Conservation (phyloP, 495 filamentous ascomycete species). For the Umbilicaria muhlenbergii region DNA sequence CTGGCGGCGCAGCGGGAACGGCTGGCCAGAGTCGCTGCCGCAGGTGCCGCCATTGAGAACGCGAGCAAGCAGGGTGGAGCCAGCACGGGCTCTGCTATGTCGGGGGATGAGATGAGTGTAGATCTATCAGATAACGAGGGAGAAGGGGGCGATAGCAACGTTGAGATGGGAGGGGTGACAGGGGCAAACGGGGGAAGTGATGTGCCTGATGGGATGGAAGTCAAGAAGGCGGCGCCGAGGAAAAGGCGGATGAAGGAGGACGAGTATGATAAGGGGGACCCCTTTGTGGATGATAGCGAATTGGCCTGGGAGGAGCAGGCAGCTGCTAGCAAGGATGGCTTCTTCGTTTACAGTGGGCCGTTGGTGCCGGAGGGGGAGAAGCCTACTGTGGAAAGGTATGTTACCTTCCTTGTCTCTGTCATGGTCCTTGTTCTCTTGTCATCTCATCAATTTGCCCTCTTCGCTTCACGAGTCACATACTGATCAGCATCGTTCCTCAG, state of each 20-base stretch:
- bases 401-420: constrained; percentile 13
- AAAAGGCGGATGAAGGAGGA: constrained; percentile 82
- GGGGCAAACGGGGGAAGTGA: constrained; percentile 27
- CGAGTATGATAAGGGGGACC: constrained; percentile 91
- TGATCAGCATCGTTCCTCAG: constrained; percentile 29
- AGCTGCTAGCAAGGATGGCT: constrained; percentile 80
- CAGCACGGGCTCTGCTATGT: constrained; percentile 4
- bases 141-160: constrained; percentile 56
- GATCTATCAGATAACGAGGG: constrained; percentile 37
- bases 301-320: constrained; percentile 92
- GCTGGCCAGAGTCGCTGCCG: constrained; percentile 67
- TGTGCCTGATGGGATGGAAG: constrained; percentile 42
- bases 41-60: constrained; percentile 64
- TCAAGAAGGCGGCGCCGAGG: constrained; percentile 47
- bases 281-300: constrained; percentile 95
- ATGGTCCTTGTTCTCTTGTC: background rate
- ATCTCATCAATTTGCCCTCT: background rate
- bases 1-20: constrained; percentile 72
- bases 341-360: constrained; percentile 78
- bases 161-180: constrained; percentile 56
- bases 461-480: background rate
- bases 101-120: constrained; percentile 47
- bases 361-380: constrained; percentile 79
- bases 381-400: constrained; percentile 61
- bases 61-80: constrained; percentile 27